Evolutionary conservation across 2,329 filamentous ascomycete species (phyloP).

Genomic region (Fusarium sp.): DNA sequence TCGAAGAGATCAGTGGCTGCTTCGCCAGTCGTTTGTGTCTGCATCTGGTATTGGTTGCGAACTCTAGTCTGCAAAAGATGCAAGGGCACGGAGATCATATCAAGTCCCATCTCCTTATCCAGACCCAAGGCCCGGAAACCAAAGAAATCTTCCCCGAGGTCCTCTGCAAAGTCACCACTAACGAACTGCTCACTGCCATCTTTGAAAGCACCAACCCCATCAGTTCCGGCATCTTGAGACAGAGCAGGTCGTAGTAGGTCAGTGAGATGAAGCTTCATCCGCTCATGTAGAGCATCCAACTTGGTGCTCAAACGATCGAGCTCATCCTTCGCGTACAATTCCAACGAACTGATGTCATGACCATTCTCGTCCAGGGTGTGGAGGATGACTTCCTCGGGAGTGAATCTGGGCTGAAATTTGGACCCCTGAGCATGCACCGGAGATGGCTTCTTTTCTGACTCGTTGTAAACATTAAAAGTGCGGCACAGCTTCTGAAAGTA

Average conservation of each 20-base stretch:
- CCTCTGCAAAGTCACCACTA: conserved; percentile 95
- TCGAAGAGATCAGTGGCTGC: conserved; percentile 71
- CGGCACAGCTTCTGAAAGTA: conserved; percentile 87
- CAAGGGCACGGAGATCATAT: conserved; percentile 88
- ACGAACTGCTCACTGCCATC: conserved; percentile 98
- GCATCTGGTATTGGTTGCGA: conserved; percentile 83
- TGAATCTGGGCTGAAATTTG: conserved; percentile 73
- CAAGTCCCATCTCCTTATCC: conserved; percentile 88
- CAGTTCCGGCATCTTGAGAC: conserved; percentile 75
- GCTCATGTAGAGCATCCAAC: conserved; percentile 86
- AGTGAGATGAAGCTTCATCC: conserved; percentile 92
- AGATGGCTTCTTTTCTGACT: conserved; percentile 79
- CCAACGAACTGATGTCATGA: conserved; percentile 81
- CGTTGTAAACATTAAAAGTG: conserved; percentile 83
- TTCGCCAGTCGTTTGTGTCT: conserved; percentile 70
- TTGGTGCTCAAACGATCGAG: conserved; percentile 86
- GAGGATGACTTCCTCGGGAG: conserved; percentile 84
- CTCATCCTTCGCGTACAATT: conserved; percentile 91
- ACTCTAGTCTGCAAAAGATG: conserved; percentile 94
- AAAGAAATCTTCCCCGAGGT: conserved; percentile 98
- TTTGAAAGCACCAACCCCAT: conserved; percentile 91
- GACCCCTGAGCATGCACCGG: conserved; percentile 52
- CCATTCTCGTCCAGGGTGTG: conserved; percentile 89
- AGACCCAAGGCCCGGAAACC: conserved; percentile 96
- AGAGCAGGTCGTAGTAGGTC: conserved; percentile 93